Conservation (phyloP, 176 grass and related monocot genomes). For the Ananas comosus region DNA sequence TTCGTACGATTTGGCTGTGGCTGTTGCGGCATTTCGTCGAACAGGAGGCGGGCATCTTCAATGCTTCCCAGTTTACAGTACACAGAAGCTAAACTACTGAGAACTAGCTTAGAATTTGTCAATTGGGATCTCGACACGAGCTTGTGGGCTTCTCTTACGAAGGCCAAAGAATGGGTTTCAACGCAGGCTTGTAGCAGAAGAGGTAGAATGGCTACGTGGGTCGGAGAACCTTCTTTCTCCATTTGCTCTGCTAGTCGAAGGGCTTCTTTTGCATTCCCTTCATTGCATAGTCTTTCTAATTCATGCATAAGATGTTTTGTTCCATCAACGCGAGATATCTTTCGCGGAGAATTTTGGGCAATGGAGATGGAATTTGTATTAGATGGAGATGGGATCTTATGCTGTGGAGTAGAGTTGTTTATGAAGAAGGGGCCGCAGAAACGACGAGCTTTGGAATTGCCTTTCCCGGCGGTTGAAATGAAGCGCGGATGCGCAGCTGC, state of each 20-base stretch:
- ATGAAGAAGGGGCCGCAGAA: background rate
- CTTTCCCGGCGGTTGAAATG: background rate
- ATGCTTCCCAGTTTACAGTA: constrained; percentile 59
- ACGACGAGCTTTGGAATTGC: background rate
- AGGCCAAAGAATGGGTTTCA: constrained; percentile 31
- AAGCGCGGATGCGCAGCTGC: background rate
- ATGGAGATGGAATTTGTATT: background rate
- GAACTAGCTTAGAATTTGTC: constrained; percentile 11
- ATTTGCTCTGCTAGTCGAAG: constrained; percentile 45
- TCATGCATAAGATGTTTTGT: background rate
- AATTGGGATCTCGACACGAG: constrained; percentile 23
- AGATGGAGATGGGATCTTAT: background rate
- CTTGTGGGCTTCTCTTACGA: constrained; percentile 34
- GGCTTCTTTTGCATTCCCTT: constrained; percentile 23
- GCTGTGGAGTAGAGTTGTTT: no score
- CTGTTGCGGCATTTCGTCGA: constrained; percentile 19
- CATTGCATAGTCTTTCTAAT: constrained; percentile 15
- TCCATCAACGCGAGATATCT: background rate
- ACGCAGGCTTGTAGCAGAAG: constrained; percentile 35
- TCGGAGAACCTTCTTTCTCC: background rate
- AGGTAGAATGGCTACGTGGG: constrained; percentile 17
- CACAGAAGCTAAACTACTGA: constrained; percentile 33
- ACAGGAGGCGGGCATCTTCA: constrained; percentile 31
- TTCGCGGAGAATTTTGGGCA: constrained; percentile 3
- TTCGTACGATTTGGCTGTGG: background rate